These are phyloP conservation scores for Borovskyia barvae DNA, from an alignment of 208 protist species.

Conservation along the genomic window DNA sequence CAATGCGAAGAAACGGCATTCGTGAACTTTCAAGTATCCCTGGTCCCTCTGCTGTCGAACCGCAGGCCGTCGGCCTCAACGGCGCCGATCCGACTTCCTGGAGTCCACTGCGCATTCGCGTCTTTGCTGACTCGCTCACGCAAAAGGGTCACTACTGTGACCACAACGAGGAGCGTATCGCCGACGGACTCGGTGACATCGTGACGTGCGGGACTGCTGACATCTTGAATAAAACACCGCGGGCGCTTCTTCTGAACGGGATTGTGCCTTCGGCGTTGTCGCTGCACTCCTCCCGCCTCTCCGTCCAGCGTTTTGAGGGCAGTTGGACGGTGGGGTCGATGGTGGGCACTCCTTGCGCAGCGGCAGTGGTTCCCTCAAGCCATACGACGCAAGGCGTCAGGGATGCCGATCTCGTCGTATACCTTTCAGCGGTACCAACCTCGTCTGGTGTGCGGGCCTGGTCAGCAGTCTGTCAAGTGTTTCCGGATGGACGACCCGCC, in stretches of 20 bases:
- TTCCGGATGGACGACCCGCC: constrained; percentile 17
- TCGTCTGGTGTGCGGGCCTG: constrained; percentile 23
- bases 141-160: constrained; percentile 40
- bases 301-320: constrained; percentile 26
- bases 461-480: constrained; percentile 37
- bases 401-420: constrained; percentile 63
- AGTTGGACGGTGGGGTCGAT: constrained; percentile 18
- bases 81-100: too few species aligned
- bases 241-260: constrained; percentile 16
- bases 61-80: too few species aligned
- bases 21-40: too few species aligned
- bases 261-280: constrained; percentile 43
- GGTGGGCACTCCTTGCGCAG: neutral
- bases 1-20: neutral
- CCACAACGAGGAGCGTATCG: constrained; percentile 4
- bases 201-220: constrained; percentile 20
- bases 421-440: constrained; percentile 47
- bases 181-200: constrained; percentile 16
- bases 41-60: too few species aligned
- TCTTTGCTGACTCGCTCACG: constrained; percentile 34
- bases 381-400: constrained; percentile 41
- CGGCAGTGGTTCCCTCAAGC: constrained; percentile 4
- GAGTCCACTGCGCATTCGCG: constrained; percentile 38
- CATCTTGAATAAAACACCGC: constrained; percentile 41
- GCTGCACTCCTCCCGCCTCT: constrained; percentile 55